Conservation (phyloP, 805 yeast genomes). For the Metschnikowia aberdeeniae region DNA sequence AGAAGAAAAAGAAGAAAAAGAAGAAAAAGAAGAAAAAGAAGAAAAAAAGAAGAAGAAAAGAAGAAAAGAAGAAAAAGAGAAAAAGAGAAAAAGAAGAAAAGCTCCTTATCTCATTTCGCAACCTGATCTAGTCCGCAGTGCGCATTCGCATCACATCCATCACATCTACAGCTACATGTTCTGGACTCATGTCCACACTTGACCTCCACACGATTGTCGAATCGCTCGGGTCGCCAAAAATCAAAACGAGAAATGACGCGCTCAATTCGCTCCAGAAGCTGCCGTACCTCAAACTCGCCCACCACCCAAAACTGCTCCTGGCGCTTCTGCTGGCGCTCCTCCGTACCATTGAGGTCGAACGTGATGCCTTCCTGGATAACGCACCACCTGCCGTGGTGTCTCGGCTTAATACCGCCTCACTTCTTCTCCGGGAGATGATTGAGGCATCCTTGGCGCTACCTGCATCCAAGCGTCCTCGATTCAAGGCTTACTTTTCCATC, state of each 20-base stretch:
- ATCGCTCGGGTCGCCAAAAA: slow-evolving; percentile 11
- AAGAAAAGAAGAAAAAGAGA: too few species aligned
- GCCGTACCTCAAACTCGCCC: slow-evolving; percentile 15
- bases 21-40: too few species aligned
- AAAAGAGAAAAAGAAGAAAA: too few species aligned
- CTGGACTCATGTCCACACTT: slow-evolving; percentile 12
- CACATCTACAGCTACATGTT: neutral
- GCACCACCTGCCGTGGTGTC: slow-evolving; percentile 23
- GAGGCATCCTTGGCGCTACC: slow-evolving; percentile 14
- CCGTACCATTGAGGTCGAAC: slow-evolving; percentile 34
- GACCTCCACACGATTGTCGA: slow-evolving; percentile 15
- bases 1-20: too few species aligned
- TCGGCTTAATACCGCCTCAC: slow-evolving; percentile 30
- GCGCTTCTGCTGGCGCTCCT: slow-evolving; percentile 23
- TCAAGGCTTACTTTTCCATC: slow-evolving; percentile 21
- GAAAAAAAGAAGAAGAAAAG: too few species aligned
- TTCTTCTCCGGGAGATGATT: slow-evolving; percentile 25
- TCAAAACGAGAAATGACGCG: slow-evolving; percentile 16
- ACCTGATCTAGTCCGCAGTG: neutral
- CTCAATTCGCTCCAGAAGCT: slow-evolving; percentile 8
- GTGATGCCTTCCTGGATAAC: slow-evolving; percentile 23
- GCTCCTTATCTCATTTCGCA: too few species aligned
- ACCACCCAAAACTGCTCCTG: slow-evolving; percentile 21
- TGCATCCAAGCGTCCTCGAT: slow-evolving; percentile 15
- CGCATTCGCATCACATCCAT: slow-evolving; percentile 2